phyloP scores from a whole-genome alignment of 2,329 filamentous ascomycete species.

The Plectosphaerella plurivora region DNA sequence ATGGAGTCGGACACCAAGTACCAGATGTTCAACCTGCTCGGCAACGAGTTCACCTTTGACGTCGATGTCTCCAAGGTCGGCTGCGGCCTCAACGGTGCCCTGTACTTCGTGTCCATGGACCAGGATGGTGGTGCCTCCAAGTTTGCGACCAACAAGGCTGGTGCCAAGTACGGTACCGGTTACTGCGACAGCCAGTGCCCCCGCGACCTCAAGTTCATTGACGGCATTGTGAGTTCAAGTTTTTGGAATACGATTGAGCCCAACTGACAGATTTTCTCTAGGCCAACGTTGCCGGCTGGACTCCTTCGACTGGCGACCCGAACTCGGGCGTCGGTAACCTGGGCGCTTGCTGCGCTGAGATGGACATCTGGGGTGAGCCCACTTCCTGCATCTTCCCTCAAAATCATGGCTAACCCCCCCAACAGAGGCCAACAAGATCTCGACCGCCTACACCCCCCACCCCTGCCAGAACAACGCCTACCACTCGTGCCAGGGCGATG shows the following conservation, averaged over 20 bases:
- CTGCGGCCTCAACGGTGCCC: constrained; percentile 68
- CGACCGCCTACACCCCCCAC: constrained; percentile 62
- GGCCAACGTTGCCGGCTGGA: constrained; percentile 50
- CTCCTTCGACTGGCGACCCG: constrained; percentile 43
- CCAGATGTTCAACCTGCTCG: constrained; percentile 59
- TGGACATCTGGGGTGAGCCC: constrained; percentile 44
- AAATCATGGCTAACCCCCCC: constrained; percentile 1
- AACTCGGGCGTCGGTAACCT: constrained; percentile 48
- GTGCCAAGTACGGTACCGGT: constrained; percentile 58
- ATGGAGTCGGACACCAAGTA: constrained; percentile 59
- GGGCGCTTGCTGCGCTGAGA: constrained; percentile 59
- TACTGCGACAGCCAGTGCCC: constrained; percentile 49
- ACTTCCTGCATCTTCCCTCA: constrained; percentile 18
- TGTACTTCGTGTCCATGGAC: constrained; percentile 61
- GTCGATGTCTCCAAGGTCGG: constrained; percentile 65
- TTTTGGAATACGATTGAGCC: background rate
- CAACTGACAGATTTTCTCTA: constrained; percentile 9
- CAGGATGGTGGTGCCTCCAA: constrained; percentile 48
- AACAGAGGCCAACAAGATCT: constrained; percentile 63
- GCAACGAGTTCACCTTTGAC: constrained; percentile 68
- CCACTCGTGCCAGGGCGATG: constrained; percentile 43
- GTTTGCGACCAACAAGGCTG: constrained; percentile 45
- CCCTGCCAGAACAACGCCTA: constrained; percentile 50
- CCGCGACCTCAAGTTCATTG: constrained; percentile 54
- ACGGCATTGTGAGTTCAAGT: constrained; percentile 35